Conservation (phyloP, 2,329 filamentous ascomycete species). For the Aspergillus japonicus region DNA sequence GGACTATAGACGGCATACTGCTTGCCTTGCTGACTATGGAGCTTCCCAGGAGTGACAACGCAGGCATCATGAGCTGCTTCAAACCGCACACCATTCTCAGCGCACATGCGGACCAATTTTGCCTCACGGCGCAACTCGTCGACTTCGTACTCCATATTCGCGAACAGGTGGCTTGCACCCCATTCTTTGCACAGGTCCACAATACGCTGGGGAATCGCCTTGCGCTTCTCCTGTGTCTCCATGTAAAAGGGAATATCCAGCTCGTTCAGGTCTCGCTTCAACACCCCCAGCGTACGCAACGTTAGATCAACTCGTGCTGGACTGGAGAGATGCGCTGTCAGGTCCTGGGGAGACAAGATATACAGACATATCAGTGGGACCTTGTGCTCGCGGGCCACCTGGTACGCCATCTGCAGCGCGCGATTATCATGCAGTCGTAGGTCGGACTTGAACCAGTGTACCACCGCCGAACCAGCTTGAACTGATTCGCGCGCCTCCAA, state of each 20-base stretch:
- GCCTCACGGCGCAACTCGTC: slow-evolving; percentile 82
- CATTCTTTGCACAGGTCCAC: slow-evolving; percentile 67
- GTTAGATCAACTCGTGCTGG: slow-evolving; percentile 77
- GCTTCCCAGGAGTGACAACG: slow-evolving; percentile 70
- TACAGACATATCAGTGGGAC: slow-evolving; percentile 75
- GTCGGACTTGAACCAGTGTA: slow-evolving; percentile 92
- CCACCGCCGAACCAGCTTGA: slow-evolving; percentile 60
- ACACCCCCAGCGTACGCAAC: slow-evolving; percentile 65
- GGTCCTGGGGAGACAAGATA: slow-evolving; percentile 78
- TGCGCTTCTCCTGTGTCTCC: slow-evolving; percentile 67
- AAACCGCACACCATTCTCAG: slow-evolving; percentile 65
- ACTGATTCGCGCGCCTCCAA: slow-evolving; percentile 53
- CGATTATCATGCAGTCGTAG: slow-evolving; percentile 73
- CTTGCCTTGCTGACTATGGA: slow-evolving; percentile 67
- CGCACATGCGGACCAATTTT: slow-evolving; percentile 59
- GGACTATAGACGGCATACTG: slow-evolving; percentile 84
- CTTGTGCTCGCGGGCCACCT: slow-evolving; percentile 64
- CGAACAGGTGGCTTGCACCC: slow-evolving; percentile 72
- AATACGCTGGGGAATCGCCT: slow-evolving; percentile 60
- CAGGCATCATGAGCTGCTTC: slow-evolving; percentile 78
- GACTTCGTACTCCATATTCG: slow-evolving; percentile 88
- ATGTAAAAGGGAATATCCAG: slow-evolving; percentile 77
- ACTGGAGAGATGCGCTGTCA: slow-evolving; percentile 73
- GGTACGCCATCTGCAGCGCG: slow-evolving; percentile 64
- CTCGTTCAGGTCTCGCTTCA: slow-evolving; percentile 66